Evolutionary conservation across 2,329 filamentous ascomycete species (phyloP).

Genomic region (Emydomyces testavorans): DNA sequence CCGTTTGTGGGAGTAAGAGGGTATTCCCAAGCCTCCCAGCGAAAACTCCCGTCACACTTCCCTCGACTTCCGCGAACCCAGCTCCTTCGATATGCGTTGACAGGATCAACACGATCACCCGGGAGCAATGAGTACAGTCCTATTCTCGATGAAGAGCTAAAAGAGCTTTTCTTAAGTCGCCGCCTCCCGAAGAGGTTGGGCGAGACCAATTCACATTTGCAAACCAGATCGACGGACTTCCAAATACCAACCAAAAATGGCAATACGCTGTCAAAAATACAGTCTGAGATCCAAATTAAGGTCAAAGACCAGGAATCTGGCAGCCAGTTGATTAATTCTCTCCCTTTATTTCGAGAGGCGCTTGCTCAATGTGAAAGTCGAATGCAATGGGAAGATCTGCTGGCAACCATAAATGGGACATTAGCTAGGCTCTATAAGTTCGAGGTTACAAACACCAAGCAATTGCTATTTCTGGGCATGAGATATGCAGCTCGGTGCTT

Average conservation of each 20-base stretch:
- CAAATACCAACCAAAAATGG: neutral
- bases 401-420: constrained; percentile 25
- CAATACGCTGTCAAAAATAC: constrained; percentile 9
- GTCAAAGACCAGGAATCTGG: constrained; percentile 4
- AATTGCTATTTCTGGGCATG: constrained; percentile 21
- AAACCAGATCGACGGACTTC: neutral
- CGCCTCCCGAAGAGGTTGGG: neutral
- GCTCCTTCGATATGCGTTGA: constrained; percentile 27
- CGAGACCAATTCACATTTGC: neutral
- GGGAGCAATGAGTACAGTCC: constrained; percentile 5
- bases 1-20: neutral
- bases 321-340: neutral
- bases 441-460: constrained; percentile 10
- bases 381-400: constrained; percentile 24
- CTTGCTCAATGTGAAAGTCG: constrained; percentile 21
- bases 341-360: constrained; percentile 16
- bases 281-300: constrained; percentile 5
- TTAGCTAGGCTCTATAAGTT: constrained; percentile 21
- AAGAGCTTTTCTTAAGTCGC: constrained; percentile 17
- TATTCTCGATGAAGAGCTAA: constrained; percentile 16
- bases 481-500: constrained; percentile 25
- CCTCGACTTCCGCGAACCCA: constrained; percentile 20
- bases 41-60: constrained; percentile 7
- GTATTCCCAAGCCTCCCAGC: neutral
- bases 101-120: constrained; percentile 16